These are phyloP conservation scores for Talaromyces stipitatus DNA, from an alignment of 495 filamentous ascomycete species.

Conservation along the genomic window DNA sequence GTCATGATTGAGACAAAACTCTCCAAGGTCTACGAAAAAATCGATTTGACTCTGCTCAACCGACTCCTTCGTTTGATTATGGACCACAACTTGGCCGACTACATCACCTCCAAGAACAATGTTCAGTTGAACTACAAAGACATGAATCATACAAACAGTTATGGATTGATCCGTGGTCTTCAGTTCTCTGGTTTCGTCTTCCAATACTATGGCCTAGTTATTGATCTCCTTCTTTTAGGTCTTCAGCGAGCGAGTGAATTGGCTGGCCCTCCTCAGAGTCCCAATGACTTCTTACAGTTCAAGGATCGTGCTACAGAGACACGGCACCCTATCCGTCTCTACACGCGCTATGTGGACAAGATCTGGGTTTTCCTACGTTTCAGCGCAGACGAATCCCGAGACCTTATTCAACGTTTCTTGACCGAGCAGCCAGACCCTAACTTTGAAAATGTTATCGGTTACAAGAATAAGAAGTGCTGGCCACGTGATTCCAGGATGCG, in stretches of 20 bases:
- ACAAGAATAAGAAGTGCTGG: slow-evolving; percentile 99
- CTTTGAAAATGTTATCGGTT: slow-evolving; percentile 98
- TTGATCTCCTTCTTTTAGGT: slow-evolving; percentile 88
- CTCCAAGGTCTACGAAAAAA: slow-evolving; percentile 99
- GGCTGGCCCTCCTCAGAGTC: slow-evolving; percentile 89
- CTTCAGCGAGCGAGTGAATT: slow-evolving; percentile 94
- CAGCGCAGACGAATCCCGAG: slow-evolving; percentile 84
- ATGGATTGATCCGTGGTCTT: slow-evolving; percentile 93
- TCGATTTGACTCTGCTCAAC: slow-evolving; percentile 94
- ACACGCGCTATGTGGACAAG: slow-evolving; percentile 95
- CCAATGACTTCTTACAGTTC: slow-evolving; percentile 98
- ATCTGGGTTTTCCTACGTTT: slow-evolving; percentile 99
- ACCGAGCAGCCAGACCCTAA: slow-evolving; percentile 99
- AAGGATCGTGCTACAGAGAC: slow-evolving; percentile 83
- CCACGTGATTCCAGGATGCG: slow-evolving; percentile 96
- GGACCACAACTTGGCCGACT: slow-evolving; percentile 99
- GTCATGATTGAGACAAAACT: slow-evolving; percentile 98
- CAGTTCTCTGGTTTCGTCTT: slow-evolving; percentile 99
- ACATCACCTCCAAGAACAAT: slow-evolving; percentile 99
- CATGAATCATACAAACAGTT: slow-evolving; percentile 99
- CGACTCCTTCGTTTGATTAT: slow-evolving; percentile 90
- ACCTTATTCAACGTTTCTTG: slow-evolving; percentile 94
- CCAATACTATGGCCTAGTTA: slow-evolving; percentile 96
- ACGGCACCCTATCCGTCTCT: slow-evolving; percentile 89
- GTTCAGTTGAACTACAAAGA: slow-evolving; percentile 99